These are phyloP conservation scores for Geopyxis carbonaria DNA, from an alignment of 495 filamentous ascomycete species.

Conservation along the genomic window DNA sequence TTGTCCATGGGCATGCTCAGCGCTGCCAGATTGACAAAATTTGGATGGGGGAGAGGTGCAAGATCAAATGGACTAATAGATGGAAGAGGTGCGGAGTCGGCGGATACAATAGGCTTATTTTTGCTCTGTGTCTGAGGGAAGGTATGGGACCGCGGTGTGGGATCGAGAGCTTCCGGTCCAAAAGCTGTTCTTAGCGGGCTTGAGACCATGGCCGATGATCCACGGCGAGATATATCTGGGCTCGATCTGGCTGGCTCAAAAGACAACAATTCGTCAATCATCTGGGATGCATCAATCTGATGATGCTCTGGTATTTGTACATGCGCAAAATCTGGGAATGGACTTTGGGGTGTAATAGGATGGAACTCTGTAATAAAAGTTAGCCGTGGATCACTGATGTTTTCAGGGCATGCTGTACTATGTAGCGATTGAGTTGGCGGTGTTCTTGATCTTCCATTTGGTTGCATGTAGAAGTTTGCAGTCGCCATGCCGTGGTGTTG, in stretches of 20 bases:
- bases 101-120: conserved; percentile 1
- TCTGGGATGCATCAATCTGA: conserved; percentile 17
- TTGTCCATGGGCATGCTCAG: conserved; percentile 19
- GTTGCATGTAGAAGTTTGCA: conserved; percentile 10
- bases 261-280: conserved; percentile 21
- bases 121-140: conserved; percentile 14
- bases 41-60: conserved; percentile 20
- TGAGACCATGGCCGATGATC: conserved; percentile 10
- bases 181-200: too few species aligned
- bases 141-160: conserved; percentile 12
- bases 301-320: too few species aligned
- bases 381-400: conserved; percentile 10
- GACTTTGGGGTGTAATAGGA: conserved; percentile 19
- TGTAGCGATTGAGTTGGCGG: conserved; percentile 11
- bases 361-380: conserved; percentile 21
- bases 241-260: too few species aligned
- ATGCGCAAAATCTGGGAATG: conserved; percentile 16
- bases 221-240: conserved; percentile 12
- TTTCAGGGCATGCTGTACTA: conserved; percentile 10
- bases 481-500: conserved; percentile 12
- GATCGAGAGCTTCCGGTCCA: conserved; percentile 12
- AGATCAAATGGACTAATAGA: conserved; percentile 23
- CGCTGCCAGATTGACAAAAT: conserved; percentile 24
- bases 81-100: neutral
- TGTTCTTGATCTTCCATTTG: conserved; percentile 14